phyloP scores from a whole-genome alignment of 2,329 filamentous ascomycete genomes.

The Cladosporium colombiae region DNA sequence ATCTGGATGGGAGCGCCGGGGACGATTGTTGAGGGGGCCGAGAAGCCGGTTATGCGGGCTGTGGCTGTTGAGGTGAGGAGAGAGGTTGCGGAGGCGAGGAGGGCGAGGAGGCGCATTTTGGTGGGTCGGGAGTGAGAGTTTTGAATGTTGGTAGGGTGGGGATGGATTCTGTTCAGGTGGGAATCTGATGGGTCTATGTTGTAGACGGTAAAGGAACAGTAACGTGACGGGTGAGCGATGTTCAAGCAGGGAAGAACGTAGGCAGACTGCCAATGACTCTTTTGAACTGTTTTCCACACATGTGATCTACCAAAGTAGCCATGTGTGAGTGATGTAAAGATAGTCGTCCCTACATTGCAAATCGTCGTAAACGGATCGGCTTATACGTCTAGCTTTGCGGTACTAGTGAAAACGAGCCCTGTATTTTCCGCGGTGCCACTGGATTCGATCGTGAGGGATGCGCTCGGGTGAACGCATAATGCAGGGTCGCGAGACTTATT shows the following conservation, averaged over 20 bases:
- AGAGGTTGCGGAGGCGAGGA: slow-evolving; percentile 17
- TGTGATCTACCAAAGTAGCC: background rate
- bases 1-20: slow-evolving; percentile 43
- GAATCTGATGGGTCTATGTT: background rate
- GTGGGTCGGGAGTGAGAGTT: no score
- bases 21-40: slow-evolving; percentile 44
- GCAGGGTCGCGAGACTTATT: background rate
- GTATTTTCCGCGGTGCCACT: slow-evolving; percentile 2
- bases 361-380: slow-evolving; percentile 2
- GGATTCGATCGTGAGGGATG: slow-evolving; percentile 10
- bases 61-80: slow-evolving; percentile 28
- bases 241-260: background rate
- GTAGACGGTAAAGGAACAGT: background rate
- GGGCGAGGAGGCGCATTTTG: slow-evolving; percentile 1
- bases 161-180: background rate
- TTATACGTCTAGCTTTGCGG: background rate
- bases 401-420: background rate
- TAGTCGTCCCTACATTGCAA: background rate
- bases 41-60: slow-evolving; percentile 49
- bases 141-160: background rate
- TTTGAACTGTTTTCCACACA: background rate
- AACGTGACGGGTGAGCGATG: background rate
- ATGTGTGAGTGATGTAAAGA: slow-evolving; percentile 15
- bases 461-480: background rate
- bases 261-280: background rate